phyloP scores from a whole-genome alignment of 2,329 filamentous ascomycete species.

The Claviceps digitariae region DNA sequence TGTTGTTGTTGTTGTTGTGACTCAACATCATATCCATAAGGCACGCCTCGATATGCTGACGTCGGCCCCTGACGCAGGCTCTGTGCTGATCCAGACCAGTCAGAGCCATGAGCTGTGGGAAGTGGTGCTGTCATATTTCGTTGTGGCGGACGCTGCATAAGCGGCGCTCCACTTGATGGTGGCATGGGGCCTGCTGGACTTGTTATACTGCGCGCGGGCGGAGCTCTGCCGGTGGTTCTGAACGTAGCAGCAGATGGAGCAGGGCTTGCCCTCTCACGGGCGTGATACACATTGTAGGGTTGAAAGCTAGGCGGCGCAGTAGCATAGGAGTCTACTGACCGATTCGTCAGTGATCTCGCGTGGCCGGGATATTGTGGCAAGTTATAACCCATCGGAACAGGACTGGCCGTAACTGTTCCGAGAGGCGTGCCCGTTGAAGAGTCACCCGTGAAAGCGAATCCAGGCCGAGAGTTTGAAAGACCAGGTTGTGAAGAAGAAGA shows the following conservation, averaged over 20 bases:
- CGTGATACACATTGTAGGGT: conserved; percentile 15
- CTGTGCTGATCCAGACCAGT: conserved; percentile 13
- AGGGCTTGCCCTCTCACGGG: conserved; percentile 17
- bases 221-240: conserved; percentile 9
- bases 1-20: conserved; percentile 14
- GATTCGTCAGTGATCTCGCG: conserved; percentile 18
- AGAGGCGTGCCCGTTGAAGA: conserved; percentile 8
- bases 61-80: conserved; percentile 7
- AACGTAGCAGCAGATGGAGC: conserved; percentile 17
- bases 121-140: conserved; percentile 33
- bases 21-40: conserved; percentile 25
- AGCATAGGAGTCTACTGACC: conserved; percentile 18
- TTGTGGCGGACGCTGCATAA: conserved; percentile 22
- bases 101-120: not conserved
- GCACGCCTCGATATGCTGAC: conserved; percentile 13
- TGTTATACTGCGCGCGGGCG: conserved; percentile 24
- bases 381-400: conserved; percentile 14
- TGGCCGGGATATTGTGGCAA: conserved; percentile 21
- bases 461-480: conserved; percentile 10
- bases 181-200: conserved; percentile 13
- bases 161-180: conserved; percentile 18
- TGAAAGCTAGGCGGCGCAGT: conserved; percentile 7
- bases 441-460: conserved; percentile 8
- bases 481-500: conserved; percentile 22
- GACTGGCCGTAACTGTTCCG: conserved; percentile 17